A percentile compares a stretch with the other conserved stretches of the same genome.
Conservation (phyloP, 2,329 filamentous ascomycete species). For the Talaromyces sp. region DNA sequence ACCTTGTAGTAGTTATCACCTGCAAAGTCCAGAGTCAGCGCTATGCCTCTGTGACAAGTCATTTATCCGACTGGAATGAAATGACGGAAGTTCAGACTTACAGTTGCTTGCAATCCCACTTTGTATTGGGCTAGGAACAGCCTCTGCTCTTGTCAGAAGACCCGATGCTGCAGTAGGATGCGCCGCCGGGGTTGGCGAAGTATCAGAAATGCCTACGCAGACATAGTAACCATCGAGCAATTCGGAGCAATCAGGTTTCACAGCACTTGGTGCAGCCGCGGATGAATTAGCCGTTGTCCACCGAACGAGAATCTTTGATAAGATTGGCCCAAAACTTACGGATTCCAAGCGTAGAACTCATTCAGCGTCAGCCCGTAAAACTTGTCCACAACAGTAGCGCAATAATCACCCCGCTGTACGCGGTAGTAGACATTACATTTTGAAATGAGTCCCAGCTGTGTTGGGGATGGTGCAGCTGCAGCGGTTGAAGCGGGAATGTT, state of each 20-base stretch:
- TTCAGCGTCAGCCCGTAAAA: slow-evolving; percentile 8
- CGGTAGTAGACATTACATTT: slow-evolving; percentile 13
- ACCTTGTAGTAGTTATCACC: slow-evolving; percentile 24
- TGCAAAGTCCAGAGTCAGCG: background rate
- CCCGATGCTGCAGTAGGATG: background rate
- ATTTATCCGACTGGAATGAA: background rate
- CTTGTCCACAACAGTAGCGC: background rate
- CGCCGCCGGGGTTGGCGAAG: background rate
- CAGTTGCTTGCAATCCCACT: slow-evolving; percentile 21
- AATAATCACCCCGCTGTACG: slow-evolving; percentile 12
- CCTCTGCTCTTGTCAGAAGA: slow-evolving; percentile 12
- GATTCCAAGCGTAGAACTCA: slow-evolving; percentile 18
- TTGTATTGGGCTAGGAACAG: slow-evolving; percentile 23
- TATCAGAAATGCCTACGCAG: slow-evolving; percentile 13
- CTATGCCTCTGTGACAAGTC: background rate
- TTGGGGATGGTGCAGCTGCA: background rate
- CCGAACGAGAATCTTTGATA: background rate
- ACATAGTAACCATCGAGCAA: slow-evolving; percentile 17
- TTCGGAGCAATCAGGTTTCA: slow-evolving; percentile 18
- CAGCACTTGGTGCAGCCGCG: slow-evolving; percentile 2
- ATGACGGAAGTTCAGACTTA: background rate
- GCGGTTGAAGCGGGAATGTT: background rate
- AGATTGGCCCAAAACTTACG: background rate
- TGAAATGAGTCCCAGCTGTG: slow-evolving; percentile 12
- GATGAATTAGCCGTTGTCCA: background rate